Evolutionary conservation across 257 asterid species (phyloP), one percentile per base, ranked within the genome.

Genomic region (Penstemon eatonii): DNA sequence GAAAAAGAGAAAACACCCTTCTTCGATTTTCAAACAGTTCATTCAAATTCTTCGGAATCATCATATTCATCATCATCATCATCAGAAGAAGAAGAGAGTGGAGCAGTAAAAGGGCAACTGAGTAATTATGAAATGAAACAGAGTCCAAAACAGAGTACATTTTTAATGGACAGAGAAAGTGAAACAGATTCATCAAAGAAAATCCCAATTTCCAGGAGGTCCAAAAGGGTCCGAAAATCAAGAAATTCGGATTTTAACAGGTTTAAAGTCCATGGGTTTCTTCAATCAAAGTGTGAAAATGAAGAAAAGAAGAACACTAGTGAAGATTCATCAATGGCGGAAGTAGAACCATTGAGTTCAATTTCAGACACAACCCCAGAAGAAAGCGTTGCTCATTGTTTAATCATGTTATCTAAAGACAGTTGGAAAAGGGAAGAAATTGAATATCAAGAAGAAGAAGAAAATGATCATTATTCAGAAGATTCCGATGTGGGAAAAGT

Each of bases 371-470:
- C 76, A 15, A 82, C 86, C 40, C 82, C 94, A 0, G 98, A 89
- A 50, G 98, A 89, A 25, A 87, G 86, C 53, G 88, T 86, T 12
- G 98, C 98, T 12, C 85, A 82, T 70, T 86, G 95, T 25, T 67
- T 92, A 73, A 89, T 92, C 71, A 89, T 92, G 96, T 54, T 92
- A 62, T 92, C 98, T 0, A 80, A 82, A 18, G 98, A 89, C 81
- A 81, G 65, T 11, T 86, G 97, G 98, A 63, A 7, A 2, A 70
- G 66, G 76, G 75, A 40, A 8, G 79, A 73, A 50, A 38, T 7
- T 13, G 81, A 70, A 36, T 39, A 69, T 8, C 61, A 49, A 0
- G 80, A 73, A 0, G 67, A 66, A 13, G 68, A 60, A 10, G 53
- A 46, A 2, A 53, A 9, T 18, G 60, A 57, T 39, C 71, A 73